Evolutionary conservation across 139 green algal species (phyloP), one percentile per base, ranked within the genome.

Genomic region (Monoraphidium neglectum): DNA sequence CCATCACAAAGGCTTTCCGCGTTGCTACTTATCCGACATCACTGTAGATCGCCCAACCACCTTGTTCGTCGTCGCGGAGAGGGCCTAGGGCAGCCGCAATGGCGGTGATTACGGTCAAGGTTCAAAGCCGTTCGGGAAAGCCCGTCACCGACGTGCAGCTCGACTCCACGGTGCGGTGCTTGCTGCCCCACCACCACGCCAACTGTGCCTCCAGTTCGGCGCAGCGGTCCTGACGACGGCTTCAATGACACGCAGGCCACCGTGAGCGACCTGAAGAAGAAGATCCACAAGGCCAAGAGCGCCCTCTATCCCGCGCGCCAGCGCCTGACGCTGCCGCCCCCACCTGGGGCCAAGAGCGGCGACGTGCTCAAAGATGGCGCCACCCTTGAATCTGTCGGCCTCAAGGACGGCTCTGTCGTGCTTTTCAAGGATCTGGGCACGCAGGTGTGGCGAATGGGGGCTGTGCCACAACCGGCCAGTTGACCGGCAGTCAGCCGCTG

Each of bases 391-490:
- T 80, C 93, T 38, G 96, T 93, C 71, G 88, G 83, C 21, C 70
- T 98, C 0, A 40, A 61, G 0, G 81, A 91, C 32, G 86, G 88
- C 1, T 72, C 78, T 1, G 70, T 84, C 16, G n/a, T 98, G 8
- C 70, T 88, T 2, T 97, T 97, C 78, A 99, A 99, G 86, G 96
- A 99, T 77, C 89, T 99, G 30, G 96, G 96, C 0, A 81, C 88
- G 2, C 93, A 97, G 89, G 92, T 93, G 57, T n/a, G 57, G 13
- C 4, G 43, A 51, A 12, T 8, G 12, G 43, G 43, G 12, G 43
- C 43, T 51, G 43, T 8, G 43, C 12, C 43, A 51, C 43, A 8
- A 12, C 43, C 43, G 43, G 8, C 8, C 43, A 12, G 43, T 51
- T 51, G 43, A 51, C 43, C 43, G 43, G n/a, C n/a, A n/a, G n/a